Conservation (phyloP, 768 basidiomycete species). For the Mycena rebaudengoi region DNA sequence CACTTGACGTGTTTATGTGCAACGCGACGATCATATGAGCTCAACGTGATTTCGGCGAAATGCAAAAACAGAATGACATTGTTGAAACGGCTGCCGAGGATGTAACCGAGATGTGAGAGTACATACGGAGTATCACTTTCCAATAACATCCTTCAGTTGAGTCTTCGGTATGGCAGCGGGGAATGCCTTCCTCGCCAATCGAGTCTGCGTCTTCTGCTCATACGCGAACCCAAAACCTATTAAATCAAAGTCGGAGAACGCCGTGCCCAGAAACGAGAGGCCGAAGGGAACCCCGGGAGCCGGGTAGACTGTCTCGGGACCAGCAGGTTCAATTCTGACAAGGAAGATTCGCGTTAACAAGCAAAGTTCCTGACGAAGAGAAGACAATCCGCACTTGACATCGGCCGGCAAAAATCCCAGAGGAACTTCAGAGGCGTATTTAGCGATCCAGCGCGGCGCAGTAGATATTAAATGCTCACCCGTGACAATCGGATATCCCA, state of each 20-base stretch:
- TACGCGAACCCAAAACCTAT: conserved; percentile 70
- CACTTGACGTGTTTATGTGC: no score
- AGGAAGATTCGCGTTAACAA: neutral
- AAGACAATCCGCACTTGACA: conserved; percentile 34
- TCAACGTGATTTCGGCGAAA: no score
- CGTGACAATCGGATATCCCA: conserved; percentile 73
- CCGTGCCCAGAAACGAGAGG: conserved; percentile 67
- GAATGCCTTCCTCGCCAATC: conserved; percentile 58
- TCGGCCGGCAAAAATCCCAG: conserved; percentile 66
- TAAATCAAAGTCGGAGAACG: conserved; percentile 66
- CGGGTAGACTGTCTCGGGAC: conserved; percentile 54
- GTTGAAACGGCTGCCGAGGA: no score
- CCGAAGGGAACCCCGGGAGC: conserved; percentile 70
- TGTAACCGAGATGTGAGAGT: no score
- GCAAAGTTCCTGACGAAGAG: neutral
- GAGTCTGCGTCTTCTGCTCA: conserved; percentile 67
- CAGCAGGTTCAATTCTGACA: conserved; percentile 40
- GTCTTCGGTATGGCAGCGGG: conserved; percentile 64
- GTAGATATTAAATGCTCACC: conserved; percentile 43
- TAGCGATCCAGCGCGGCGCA: neutral
- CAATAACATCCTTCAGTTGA: conserved; percentile 49
- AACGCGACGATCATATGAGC: no score
- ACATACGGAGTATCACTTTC: conserved; percentile 22
- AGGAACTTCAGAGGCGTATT: conserved; percentile 50
- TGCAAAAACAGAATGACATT: neutral